Evolutionary conservation across 768 basidiomycete genomes (phyloP).

Genomic region (Suillus subalutaceus): DNA sequence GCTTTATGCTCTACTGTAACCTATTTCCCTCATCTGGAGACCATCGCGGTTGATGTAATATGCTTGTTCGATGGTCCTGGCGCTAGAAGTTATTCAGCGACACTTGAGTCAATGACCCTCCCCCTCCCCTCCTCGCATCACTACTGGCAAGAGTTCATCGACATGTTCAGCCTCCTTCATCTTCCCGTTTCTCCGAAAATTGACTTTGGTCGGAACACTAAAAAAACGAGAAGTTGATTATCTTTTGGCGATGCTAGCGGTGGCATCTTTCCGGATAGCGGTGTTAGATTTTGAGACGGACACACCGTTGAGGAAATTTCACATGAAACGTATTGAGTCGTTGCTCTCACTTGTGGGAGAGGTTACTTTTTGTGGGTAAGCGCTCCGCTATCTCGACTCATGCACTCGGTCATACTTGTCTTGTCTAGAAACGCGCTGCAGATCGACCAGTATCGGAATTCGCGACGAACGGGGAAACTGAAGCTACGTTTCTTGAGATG

Average conservation of each 20-base stretch:
- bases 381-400: not conserved
- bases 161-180: not conserved
- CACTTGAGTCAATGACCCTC: not conserved
- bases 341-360: not conserved
- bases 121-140: not conserved
- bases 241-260: not conserved
- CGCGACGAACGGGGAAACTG: not conserved
- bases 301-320: not conserved
- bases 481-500: not conserved
- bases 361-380: not conserved
- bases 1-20: not conserved
- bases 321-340: not conserved
- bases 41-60: not conserved
- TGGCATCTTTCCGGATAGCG: not conserved
- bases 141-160: not conserved
- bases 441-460: not conserved
- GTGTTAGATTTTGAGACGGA: not conserved
- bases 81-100: not conserved
- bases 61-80: not conserved
- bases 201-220: not conserved
- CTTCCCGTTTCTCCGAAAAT: not conserved
- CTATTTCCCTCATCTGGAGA: not conserved
- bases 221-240: not conserved
- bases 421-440: not conserved
- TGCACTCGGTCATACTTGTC: not conserved